Base-by-base conservation (phyloP, 371 early-diverging fungal species). In the Mucor lusitanicus region DNA sequence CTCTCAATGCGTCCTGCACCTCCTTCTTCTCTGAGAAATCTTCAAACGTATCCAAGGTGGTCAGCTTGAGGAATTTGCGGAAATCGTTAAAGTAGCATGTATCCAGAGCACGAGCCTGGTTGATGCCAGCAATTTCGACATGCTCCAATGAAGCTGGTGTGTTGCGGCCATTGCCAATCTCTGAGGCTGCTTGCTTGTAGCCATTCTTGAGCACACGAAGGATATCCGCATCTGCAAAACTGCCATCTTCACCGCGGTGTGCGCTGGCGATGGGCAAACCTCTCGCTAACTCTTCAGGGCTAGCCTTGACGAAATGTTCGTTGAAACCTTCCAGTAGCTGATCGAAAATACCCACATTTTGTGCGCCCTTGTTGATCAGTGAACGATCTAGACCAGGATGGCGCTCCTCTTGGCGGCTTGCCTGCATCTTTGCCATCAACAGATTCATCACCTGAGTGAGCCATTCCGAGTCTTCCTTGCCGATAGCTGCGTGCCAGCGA, bases 401-500 rank as follows among this genome's bases (percentile, higher is more conserved):
- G 28, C 44, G 50, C 55, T 64, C 58, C 57, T 37, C 37, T 28
- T 15, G 40, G 19, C 9, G 33, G 48, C 35, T 48, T 17, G 39
- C 21, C 12, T 53, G 59, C 66, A 57, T 65, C 61, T 48, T 44
- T 13, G 25, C 55, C 30, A 39, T 68, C 61, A 77, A 64, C 0
- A 75, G 13, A 1, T 19, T 3, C 75, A 80, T 80, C 19, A 80
- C 70, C 6, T 73, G 12, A 13, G 65, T 58, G 2, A 83, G 9
- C 85, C 82, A 85, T 9, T 65, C 63, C 0, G 67, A 44, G 53
- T 86, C 86, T 30, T 82, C 64, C 59, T 80, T 55, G 23, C 83
- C 79, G 50, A 85, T 68, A 19, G 77, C 83, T 13, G 75, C 68
- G 50, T 86, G 87, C 87, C 85, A 86, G 25, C 85, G 75, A 50